A percentile compares a stretch with the other conserved stretches of the same genome.
Conservation (phyloP, 441 rosid genomes). For the Gossypium schwendimanii region DNA sequence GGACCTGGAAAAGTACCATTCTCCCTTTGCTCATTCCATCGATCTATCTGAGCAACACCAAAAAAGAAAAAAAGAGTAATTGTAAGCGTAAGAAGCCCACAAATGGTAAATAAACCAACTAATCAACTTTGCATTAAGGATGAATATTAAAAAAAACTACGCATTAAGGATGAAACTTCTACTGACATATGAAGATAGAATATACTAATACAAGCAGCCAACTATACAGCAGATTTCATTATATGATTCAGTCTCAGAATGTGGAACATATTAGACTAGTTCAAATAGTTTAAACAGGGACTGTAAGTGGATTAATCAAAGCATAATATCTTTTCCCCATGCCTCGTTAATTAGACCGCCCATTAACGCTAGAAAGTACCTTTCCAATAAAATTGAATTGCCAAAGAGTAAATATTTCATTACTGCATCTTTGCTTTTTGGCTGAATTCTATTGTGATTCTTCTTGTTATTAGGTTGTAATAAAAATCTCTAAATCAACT, state of each 20-base stretch:
- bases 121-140: neutral
- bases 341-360: neutral
- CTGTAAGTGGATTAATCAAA: neutral
- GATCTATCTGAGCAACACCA: slow-evolving; percentile 43
- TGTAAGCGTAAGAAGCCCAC: neutral
- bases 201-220: neutral
- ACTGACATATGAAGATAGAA: neutral
- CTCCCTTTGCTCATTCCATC: slow-evolving; percentile 97
- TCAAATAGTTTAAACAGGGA: neutral
- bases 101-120: neutral
- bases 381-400: neutral
- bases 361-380: neutral
- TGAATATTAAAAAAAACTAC: neutral
- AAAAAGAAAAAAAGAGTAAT: neutral
- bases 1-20: slow-evolving; percentile 96
- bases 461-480: neutral
- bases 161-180: neutral
- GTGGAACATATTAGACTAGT: neutral
- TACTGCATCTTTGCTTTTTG: neutral
- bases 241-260: neutral
- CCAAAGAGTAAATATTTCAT: neutral
- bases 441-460: neutral
- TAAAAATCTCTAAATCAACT: neutral
- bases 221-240: neutral
- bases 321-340: neutral